Evolutionary conservation across 1,139 yeast species (phyloP).

Genomic region (Petasospora fabianii): DNA sequence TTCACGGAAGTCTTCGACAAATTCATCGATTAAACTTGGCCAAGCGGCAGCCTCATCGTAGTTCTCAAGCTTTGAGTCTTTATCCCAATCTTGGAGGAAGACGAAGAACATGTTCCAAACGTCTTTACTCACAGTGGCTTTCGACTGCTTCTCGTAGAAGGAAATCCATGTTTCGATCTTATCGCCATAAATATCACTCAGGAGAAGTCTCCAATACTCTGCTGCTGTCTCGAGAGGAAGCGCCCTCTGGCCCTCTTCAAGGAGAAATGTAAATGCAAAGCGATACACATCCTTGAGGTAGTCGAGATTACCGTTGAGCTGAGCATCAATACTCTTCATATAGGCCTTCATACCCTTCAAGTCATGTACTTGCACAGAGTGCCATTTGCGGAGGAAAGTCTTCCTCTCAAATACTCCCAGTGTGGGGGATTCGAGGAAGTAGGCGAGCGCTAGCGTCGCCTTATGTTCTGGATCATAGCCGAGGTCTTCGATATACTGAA

Average conservation of each 20-base stretch:
- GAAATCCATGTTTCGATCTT: conserved; percentile 49
- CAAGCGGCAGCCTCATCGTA: conserved; percentile 85
- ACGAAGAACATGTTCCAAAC: conserved; percentile 82
- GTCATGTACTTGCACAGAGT: conserved; percentile 28
- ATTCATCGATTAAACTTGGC: conserved; percentile 89
- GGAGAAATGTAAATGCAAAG: conserved; percentile 64
- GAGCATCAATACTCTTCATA: conserved; percentile 36
- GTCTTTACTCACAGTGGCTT: conserved; percentile 57
- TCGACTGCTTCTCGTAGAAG: conserved; percentile 40
- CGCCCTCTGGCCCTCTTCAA: conserved; percentile 60
- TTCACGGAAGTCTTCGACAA: conserved; percentile 55
- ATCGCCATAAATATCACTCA: conserved; percentile 34
- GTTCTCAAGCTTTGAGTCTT: conserved; percentile 47
- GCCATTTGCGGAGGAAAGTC: conserved; percentile 59
- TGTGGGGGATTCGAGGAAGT: conserved; percentile 59
- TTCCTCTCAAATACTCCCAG: conserved; percentile 55
- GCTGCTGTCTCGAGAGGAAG: conserved; percentile 60
- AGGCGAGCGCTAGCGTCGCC: conserved; percentile 65
- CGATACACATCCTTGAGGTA: conserved; percentile 59
- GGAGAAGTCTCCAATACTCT: conserved; percentile 74
- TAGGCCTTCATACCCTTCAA: conserved; percentile 49
- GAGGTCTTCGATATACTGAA: conserved; percentile 61
- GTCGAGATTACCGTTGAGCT: conserved; percentile 34
- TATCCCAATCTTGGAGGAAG: conserved; percentile 52
- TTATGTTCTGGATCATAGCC: conserved; percentile 72